Percentiles rank a stretch among this genome's conserved stretches.
Conservation (phyloP, 257 asterid species). For the Salvia miltiorrhiza region DNA sequence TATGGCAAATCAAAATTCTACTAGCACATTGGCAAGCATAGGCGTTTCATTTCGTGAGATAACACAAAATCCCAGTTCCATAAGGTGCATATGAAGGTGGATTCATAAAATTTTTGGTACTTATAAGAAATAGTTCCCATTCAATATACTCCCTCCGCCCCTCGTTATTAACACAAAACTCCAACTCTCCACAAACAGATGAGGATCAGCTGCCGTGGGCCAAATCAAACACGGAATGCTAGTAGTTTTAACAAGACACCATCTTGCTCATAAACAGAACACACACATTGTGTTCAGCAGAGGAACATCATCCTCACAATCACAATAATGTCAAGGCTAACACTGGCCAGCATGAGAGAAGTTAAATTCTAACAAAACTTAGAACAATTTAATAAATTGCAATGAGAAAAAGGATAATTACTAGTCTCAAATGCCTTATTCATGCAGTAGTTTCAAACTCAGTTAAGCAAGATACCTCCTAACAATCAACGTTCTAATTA, state of each 20-base stretch:
- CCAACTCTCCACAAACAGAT: too few relatives aligned
- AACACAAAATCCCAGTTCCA: not conserved
- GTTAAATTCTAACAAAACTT: not conserved
- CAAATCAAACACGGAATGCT: not conserved
- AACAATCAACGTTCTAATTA: not conserved
- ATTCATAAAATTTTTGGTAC: not conserved
- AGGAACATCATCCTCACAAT: not conserved
- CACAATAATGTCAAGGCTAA: not conserved
- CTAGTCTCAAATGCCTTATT: not conserved
- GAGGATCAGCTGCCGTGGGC: not conserved
- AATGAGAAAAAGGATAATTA: not conserved
- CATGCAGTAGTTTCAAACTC: not conserved
- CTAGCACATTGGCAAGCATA: not conserved
- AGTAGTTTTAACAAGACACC: not conserved
- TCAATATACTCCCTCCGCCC: not conserved
- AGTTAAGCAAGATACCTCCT: not conserved
- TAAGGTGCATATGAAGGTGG: not conserved
- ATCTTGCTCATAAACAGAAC: not conserved
- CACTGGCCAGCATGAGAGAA: not conserved
- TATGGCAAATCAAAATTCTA: not conserved
- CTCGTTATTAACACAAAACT: too few relatives aligned
- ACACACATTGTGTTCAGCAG: not conserved
- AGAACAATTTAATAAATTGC: not conserved
- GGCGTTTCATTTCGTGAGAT: not conserved
- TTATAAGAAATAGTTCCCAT: not conserved